phyloP scores from a whole-genome alignment of 257 asterid genomes.

The Solanum arcanum region DNA sequence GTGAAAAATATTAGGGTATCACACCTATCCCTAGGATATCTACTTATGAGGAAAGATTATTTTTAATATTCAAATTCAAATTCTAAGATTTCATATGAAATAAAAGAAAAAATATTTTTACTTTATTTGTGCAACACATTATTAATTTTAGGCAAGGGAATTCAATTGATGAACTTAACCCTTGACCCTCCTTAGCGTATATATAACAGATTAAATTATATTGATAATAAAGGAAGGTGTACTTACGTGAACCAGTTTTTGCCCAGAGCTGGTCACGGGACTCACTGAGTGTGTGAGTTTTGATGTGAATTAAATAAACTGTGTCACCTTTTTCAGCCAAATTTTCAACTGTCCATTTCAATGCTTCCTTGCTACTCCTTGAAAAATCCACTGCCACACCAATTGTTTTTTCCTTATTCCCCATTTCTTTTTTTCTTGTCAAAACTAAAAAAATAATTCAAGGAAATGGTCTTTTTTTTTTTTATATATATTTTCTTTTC shows the following conservation, averaged over 20 bases:
- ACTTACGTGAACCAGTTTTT: slow-evolving; percentile 64
- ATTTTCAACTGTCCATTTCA: slow-evolving; percentile 69
- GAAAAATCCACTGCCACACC: slow-evolving; percentile 94
- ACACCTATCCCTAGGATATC: neutral
- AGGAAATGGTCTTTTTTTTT: neutral
- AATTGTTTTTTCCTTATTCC: slow-evolving; percentile 37
- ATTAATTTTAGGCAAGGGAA: neutral
- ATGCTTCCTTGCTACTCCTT: slow-evolving; percentile 67
- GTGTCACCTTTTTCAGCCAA: slow-evolving; percentile 71
- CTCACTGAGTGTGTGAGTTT: slow-evolving; percentile 23
- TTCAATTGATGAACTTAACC: neutral
- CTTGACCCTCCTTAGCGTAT: neutral
- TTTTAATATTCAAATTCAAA: neutral
- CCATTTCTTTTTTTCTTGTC: slow-evolving; percentile 23
- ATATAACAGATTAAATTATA: neutral
- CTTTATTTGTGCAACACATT: neutral
- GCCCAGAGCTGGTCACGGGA: slow-evolving; percentile 45
- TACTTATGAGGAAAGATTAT: neutral
- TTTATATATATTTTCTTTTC: neutral
- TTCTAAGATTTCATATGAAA: no score
- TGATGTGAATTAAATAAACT: slow-evolving; percentile 47
- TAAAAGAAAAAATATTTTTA: neutral
- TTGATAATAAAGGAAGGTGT: neutral
- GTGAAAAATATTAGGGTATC: neutral
- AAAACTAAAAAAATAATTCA: neutral